Base-by-base conservation (phyloP, 208 protist species). In the Strigomonas culicis region DNA sequence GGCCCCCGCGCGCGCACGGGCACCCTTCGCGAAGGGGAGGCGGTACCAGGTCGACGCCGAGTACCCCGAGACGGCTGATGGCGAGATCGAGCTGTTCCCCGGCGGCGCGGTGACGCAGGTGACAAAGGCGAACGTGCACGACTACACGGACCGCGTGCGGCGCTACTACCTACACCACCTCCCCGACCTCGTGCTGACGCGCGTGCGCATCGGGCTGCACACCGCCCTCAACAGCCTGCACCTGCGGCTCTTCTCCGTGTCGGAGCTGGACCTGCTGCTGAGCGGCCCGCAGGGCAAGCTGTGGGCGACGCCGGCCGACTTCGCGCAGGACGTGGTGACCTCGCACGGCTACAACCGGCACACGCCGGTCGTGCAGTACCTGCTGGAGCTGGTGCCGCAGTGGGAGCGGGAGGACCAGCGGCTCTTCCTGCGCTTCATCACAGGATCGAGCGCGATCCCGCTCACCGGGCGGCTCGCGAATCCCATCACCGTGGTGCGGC, bases 351-450 rank as follows among this genome's bases (percentile, higher is more conserved):
- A 95, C 73, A 75, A 74, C 30, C 53, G 44, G 3, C 34, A 56
- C 21, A 88, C 84, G 1, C 72, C 66, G 6, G 76, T 88, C 52
- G 74, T 95, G 50, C 31, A 60, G 27, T 72, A 74, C 51, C 65
- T 93, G 7, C 32, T 89, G 4, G 82, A 86, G n/a, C 61, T 89
- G 3, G 72, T 95, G 13, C 70, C 77, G 1, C 32, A 47, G n/a
- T 92, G 82, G 83, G 66, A 27, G 31, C 80, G 76, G 7, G 17
- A 34, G 43, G 43, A 84, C 66, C 90, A 96, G 66, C 85, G 82
- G 17, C 43, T 58, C 15, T 94, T 96, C 63, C 55, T 96, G 46
- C 77, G 72, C 31, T 96, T 96, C 71, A 73, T 96, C 15, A 90
- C 86, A 0, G 90, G 90, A 30, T 88, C 84, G 27, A 74, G 74